Base-by-base conservation (phyloP, 768 basidiomycete genomes). In the Kwoniella heveanensis region DNA sequence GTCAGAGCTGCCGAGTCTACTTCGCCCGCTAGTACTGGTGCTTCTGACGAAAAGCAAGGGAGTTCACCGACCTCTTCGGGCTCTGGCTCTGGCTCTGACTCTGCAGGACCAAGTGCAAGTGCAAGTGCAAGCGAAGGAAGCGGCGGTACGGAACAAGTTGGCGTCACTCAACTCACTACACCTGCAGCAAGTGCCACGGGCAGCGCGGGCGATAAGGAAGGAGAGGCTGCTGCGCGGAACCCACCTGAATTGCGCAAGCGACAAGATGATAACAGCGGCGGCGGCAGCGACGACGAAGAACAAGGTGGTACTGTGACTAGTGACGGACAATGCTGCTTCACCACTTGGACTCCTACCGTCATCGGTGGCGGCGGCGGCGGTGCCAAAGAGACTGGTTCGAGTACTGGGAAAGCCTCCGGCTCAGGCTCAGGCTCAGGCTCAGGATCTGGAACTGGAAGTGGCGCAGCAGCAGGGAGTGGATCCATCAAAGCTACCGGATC, bases 241-340 rank as follows among this genome's bases (percentile, higher is more conserved):
- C 32, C n/a, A n/a, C n/a, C n/a, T n/a, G n/a, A n/a, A n/a, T n/a
- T n/a, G n/a, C n/a, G n/a, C n/a, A n/a, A n/a, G n/a, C n/a, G 32
- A 32, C 32, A 32, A 32, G 32, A 13, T 17, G 39, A 44, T 44
- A 9, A 44, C 10, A 9, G 19, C 4, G 39, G 17, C 15, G 39
- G 24, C 19, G 54, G 46, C 24, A 60, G 46, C n/a, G n/a, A n/a
- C n/a, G n/a, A n/a, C n/a, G n/a, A n/a, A n/a, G n/a, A n/a, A n/a
- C n/a, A n/a, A n/a, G n/a, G n/a, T n/a, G 54, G 37, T 47, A 76
- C 69, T 0, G 65, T 54, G 7, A 73, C 66, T 24, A 69, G 59
- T 47, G 49, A 64, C 36, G 73, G 67, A 30, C 72, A 74, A 62
- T 77, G 76, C 39, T 77, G 76, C 57, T 72, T 55, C 30, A 77